These are phyloP conservation scores for Stentor coeruleus DNA, from an alignment of 73 alveolate species.

Conservation along the genomic window DNA sequence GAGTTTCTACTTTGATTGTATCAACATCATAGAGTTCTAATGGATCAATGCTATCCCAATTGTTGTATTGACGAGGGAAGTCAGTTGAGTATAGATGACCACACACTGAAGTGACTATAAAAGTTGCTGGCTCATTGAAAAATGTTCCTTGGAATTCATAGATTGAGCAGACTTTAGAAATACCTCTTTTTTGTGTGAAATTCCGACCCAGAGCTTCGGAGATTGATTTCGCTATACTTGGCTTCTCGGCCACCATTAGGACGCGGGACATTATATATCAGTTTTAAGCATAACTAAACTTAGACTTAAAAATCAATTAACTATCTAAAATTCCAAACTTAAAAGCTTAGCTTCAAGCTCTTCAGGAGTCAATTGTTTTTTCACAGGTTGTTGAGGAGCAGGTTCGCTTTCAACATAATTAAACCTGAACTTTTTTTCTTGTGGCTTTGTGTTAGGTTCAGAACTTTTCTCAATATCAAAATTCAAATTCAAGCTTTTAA, in stretches of 20 bases:
- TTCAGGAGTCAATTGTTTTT: too few relatives aligned
- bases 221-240: slow-evolving; percentile 95
- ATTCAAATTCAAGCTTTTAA: too few relatives aligned
- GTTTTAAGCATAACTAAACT: background rate
- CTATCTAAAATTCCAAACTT: too few relatives aligned
- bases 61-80: slow-evolving; percentile 90
- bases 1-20: slow-evolving; percentile 83
- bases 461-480: too few relatives aligned
- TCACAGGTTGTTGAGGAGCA: too few relatives aligned
- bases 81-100: slow-evolving; percentile 98
- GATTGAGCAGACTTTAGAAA: slow-evolving; percentile 42
- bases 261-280: slow-evolving; percentile 45
- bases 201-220: slow-evolving; percentile 75
- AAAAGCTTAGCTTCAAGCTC: too few relatives aligned
- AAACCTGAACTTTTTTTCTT: too few relatives aligned
- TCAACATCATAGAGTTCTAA: slow-evolving; percentile 91
- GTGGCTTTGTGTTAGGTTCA: too few relatives aligned
- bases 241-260: slow-evolving; percentile 99
- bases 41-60: slow-evolving; percentile 92
- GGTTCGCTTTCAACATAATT: too few relatives aligned
- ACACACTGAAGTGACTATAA: slow-evolving; percentile 4
- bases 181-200: slow-evolving; percentile 18
- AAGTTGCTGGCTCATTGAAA: slow-evolving; percentile 17
- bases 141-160: slow-evolving; percentile 30
- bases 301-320: too few relatives aligned